Base-by-base conservation (phyloP, 371 early-diverging fungal genomes). In the Syncephalis plumigaleata region DNA sequence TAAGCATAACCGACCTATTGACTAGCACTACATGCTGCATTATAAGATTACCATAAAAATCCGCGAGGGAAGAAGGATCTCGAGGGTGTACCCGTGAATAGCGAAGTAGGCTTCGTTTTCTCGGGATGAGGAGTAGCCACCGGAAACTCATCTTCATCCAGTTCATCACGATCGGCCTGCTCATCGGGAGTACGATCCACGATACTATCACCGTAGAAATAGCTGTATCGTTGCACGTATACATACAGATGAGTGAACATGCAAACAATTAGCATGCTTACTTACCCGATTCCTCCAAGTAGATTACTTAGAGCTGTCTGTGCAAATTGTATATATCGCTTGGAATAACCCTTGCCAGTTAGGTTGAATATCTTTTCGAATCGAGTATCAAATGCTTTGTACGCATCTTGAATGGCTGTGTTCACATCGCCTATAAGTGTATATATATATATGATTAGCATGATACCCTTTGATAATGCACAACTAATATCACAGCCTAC, bases 41-140 rank as follows among this genome's bases (percentile, higher is more conserved):
- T 94, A 95, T 36, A 87, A 70, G 52, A 95, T 93, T 62, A 74
- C 87, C 96, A 95, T 36, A 87, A 70, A 51, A 95, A 95, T 7
- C 96, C 96, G 18, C 96, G 73, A 22, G 96, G 96, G 58, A 93
- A 95, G 62, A 91, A 91, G 2, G 93, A 79, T 25, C 94, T 75
- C 11, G 86, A 85, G 0, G 96, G 96, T 0, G 87, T 82, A 0
- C 85, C 84, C 1, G 85, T 71, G 55, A 92, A 89, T 21, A 95
- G 57, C 7, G 71, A 56, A 16, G 68, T 64, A 0, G 89, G 86
- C 9, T 56, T 54, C 16, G 84, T 79, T 15, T 31, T 31, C 31
- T 31, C 31, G 68, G 51, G 48, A 70, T 54, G 3, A 85, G 79
- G 37, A 54, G 53, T 42, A 63, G 60, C 42, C 54, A 46, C 4